These are phyloP conservation scores for Erodium maritimum DNA, from an alignment of 345 rosid genomes.

Conservation along the genomic window DNA sequence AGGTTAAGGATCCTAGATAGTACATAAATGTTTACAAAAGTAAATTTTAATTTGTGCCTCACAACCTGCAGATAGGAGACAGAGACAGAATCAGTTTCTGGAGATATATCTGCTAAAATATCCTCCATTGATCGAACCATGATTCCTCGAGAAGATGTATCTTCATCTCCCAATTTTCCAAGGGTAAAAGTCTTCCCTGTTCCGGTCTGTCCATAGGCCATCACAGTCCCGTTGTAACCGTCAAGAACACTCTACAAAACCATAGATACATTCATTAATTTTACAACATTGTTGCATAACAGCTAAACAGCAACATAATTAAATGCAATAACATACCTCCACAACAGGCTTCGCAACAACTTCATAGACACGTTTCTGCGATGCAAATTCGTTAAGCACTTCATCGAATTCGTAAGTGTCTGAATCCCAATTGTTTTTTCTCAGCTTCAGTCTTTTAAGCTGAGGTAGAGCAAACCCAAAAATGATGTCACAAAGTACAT, in stretches of 20 bases:
- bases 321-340: constrained; percentile 65
- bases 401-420: constrained; percentile 96
- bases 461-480: constrained; percentile 13
- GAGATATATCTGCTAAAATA: constrained; percentile 56
- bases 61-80: constrained; percentile 83
- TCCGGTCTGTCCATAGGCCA: constrained; percentile 99
- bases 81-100: constrained; percentile 56
- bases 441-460: constrained; percentile 87
- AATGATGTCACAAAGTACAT: too few relatives aligned
- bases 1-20: too few relatives aligned
- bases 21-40: not conserved
- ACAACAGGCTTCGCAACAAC: constrained; percentile 97
- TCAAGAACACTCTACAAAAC: constrained; percentile 72
- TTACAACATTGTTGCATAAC: not conserved
- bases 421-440: constrained; percentile 93
- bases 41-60: not conserved
- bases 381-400: constrained; percentile 79
- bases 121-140: constrained; percentile 99
- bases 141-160: constrained; percentile 82
- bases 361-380: constrained; percentile 96
- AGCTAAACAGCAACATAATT: constrained; percentile 1
- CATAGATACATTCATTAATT: constrained; percentile 7
- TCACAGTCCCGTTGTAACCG: constrained; percentile 93
- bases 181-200: constrained; percentile 97
- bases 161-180: constrained; percentile 91